A percentile compares a stretch with the other conserved stretches of the same genome.
These are phyloP conservation scores for Pseudozyma flocculosa DNA, from an alignment of 1,284 basidiomycete species.

Conservation along the genomic window DNA sequence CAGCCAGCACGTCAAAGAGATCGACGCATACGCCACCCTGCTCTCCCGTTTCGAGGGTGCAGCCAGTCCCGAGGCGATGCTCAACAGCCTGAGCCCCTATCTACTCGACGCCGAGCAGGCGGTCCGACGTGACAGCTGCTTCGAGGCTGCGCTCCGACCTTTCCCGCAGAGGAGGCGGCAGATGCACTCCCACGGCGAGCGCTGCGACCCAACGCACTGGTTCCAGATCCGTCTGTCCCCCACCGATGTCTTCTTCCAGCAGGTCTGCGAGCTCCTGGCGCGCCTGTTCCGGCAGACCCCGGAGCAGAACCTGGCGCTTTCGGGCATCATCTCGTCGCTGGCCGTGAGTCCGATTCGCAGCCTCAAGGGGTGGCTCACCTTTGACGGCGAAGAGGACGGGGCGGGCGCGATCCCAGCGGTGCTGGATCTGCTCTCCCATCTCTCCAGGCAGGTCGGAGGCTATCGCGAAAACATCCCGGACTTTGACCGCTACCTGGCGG, in stretches of 20 bases:
- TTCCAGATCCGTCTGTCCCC: conserved; percentile 65
- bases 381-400: conserved; percentile 50
- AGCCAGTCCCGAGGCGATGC: conserved; percentile 10
- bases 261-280: conserved; percentile 70
- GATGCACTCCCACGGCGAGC: no score
- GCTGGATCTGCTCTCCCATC: conserved; percentile 23
- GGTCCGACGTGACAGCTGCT: conserved; percentile 40
- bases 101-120: conserved; percentile 73
- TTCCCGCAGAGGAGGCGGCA: no score
- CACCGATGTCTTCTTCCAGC: conserved; percentile 73
- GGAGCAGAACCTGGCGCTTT: conserved; percentile 83
- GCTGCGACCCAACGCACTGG: conserved; percentile 1
- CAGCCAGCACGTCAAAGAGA: conserved; percentile 6
- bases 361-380: conserved; percentile 76
- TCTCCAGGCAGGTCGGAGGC: conserved; percentile 64
- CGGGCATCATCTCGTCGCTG: conserved; percentile 75
- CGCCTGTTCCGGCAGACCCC: conserved; percentile 82
- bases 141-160: conserved; percentile 12
- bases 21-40: conserved; percentile 27
- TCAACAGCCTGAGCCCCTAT: conserved; percentile 61
- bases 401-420: conserved; percentile 10
- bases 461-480: conserved; percentile 73
- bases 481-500: conserved; percentile 80
- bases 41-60: conserved; percentile 11
- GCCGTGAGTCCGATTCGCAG: conserved; percentile 81